These are phyloP conservation scores for Magnusiomyces magnusii DNA, from an alignment of 1,139 yeast species.

Conservation along the genomic window DNA sequence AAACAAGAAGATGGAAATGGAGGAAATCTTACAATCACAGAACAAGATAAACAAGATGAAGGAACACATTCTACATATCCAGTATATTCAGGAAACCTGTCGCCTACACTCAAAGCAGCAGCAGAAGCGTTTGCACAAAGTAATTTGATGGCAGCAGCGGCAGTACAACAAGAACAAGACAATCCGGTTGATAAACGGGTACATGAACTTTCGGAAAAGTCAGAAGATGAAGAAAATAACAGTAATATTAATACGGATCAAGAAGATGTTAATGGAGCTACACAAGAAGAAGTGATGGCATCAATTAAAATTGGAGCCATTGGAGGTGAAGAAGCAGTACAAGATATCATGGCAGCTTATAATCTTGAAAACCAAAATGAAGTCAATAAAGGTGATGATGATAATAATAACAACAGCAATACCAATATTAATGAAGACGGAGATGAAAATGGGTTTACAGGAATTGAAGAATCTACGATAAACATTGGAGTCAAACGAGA, in stretches of 20 bases:
- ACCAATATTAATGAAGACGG: neutral
- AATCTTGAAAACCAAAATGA: neutral
- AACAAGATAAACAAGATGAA: neutral
- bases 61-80: neutral
- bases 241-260: neutral
- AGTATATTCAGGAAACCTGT: constrained; percentile 4
- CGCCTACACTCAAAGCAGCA: constrained; percentile 16
- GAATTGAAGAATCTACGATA: too few species aligned
- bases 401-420: neutral
- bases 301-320: constrained; percentile 13
- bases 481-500: neutral
- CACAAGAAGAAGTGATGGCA: constrained; percentile 17
- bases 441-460: neutral
- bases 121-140: constrained; percentile 18
- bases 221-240: neutral
- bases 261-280: constrained; percentile 13
- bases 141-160: constrained; percentile 4
- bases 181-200: neutral
- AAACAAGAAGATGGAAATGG: neutral
- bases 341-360: neutral
- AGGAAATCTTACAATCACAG: too few species aligned
- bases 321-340: neutral
- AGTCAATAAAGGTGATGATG: neutral
- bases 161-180: neutral
- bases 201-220: neutral